Conservation (phyloP, 2,329 filamentous ascomycete species). For the Arthrobotrys iridis region DNA sequence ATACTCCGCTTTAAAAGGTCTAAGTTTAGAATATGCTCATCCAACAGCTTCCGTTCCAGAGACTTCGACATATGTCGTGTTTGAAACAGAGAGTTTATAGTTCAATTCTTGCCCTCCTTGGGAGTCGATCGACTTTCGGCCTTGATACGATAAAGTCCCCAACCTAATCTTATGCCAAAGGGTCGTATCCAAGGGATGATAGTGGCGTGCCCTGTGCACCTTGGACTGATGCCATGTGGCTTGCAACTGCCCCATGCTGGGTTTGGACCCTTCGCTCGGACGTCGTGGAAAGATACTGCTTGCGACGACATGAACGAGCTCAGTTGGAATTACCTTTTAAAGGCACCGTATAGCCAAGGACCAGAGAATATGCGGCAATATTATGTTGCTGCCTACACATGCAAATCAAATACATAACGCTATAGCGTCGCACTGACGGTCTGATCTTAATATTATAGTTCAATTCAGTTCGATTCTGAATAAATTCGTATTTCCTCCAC, state of each 20-base stretch:
- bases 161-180: conserved; percentile 27
- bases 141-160: background rate
- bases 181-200: conserved; percentile 27
- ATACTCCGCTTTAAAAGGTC: conserved; percentile 21
- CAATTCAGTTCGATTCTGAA: background rate
- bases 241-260: conserved; percentile 13
- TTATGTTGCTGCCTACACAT: background rate
- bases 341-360: background rate
- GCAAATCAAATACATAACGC: conserved; percentile 1
- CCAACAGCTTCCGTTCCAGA: conserved; percentile 39
- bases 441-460: background rate
- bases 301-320: conserved; percentile 7
- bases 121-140: conserved; percentile 8
- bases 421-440: conserved; percentile 40
- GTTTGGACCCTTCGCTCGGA: conserved; percentile 48
- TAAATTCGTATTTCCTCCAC: background rate
- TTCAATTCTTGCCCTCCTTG: background rate
- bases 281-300: background rate
- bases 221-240: conserved; percentile 32
- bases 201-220: conserved; percentile 21
- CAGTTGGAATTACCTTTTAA: conserved; percentile 7
- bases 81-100: conserved; percentile 6
- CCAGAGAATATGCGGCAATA: background rate
- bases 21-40: conserved; percentile 37
- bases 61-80: conserved; percentile 18